Evolutionary conservation across 2,329 filamentous ascomycete genomes (phyloP), one percentile per base, ranked within the genome.

Genomic region (Aspergillus piperis): DNA sequence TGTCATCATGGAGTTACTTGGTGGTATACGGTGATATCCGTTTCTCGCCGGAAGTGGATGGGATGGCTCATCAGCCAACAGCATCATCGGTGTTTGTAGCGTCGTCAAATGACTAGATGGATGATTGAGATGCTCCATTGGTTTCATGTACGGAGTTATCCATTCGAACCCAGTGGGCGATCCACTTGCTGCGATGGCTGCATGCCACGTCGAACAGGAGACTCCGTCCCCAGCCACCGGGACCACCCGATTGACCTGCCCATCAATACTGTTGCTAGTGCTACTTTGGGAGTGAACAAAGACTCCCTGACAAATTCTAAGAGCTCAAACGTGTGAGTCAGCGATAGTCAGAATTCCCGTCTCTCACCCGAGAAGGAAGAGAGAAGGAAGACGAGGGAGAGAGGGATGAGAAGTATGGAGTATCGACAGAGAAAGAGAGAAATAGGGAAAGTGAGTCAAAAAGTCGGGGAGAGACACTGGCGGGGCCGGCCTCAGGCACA

Each of bases 171-270:
- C 64, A 64, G 65, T 62, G 58, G 59, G 56, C 59, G 65, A 64
- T 66, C 66, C 66, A 67, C 65, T 56, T 61, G 61, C 41, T 53
- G 57, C 53, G 60, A 63, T 62, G 25, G 62, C 62, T 64, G 66
- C 61, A 50, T 68, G 67, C 67, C 67, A 69, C 67, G 67, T 69
- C 60, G 65, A 67, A 58, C 48, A 57, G 60, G 39, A 57, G 58
- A 48, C 54, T 57, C 55, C 54, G 47, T 54, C 58, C 41, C 60
- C 59, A 60, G 60, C 60, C 57, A 65, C 62, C 59, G 47, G 55
- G 30, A 48, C 59, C 56, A 58, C 54, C 59, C 59, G 62, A 64
- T 61, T 21, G 32, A 50, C 41, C n/a, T 55, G 56, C 42, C 36
- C 41, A 41, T 36, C 39, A 36, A 38, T 27, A 32, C 19, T 39